A percentile compares a stretch with the other conserved stretches of the same genome.
Evolutionary conservation across 106 monocot species (phyloP).

Genomic region (Dendrobium nobile): DNA sequence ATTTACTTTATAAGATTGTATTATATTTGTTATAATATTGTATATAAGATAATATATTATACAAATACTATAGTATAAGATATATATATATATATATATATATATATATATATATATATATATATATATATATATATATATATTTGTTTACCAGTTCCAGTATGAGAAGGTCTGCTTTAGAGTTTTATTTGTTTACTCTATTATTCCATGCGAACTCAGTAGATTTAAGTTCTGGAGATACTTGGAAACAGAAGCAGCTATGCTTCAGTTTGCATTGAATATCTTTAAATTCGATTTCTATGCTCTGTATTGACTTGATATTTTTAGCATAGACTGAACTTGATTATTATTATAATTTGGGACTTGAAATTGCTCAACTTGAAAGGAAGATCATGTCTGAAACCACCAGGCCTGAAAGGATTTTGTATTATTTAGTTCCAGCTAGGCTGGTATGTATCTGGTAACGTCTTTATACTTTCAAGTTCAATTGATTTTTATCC

Average conservation of each 20-base stretch:
- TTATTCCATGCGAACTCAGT: not conserved
- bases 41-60: too few species aligned
- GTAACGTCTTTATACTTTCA: not conserved
- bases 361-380: constrained; percentile 69
- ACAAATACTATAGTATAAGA: too few species aligned
- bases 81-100: too few species aligned
- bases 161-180: constrained; percentile 68
- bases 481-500: not conserved
- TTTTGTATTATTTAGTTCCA: constrained; percentile 68
- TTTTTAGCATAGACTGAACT: constrained; percentile 52
- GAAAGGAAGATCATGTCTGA: constrained; percentile 92
- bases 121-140: too few species aligned
- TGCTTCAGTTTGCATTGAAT: constrained; percentile 27
- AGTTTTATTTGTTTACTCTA: not conserved
- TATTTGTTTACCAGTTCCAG: constrained; percentile 60
- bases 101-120: too few species aligned
- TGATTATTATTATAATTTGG: constrained; percentile 80
- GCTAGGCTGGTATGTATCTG: constrained; percentile 77
- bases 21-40: too few species aligned
- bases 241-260: constrained; percentile 75
- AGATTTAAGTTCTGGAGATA: not conserved
- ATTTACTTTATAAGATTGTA: too few species aligned
- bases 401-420: constrained; percentile 87
- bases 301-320: not conserved
- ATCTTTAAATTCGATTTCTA: not conserved